Evolutionary conservation across 2,329 filamentous ascomycete genomes (phyloP).

Genomic region (Cryoendolithus antarcticus): DNA sequence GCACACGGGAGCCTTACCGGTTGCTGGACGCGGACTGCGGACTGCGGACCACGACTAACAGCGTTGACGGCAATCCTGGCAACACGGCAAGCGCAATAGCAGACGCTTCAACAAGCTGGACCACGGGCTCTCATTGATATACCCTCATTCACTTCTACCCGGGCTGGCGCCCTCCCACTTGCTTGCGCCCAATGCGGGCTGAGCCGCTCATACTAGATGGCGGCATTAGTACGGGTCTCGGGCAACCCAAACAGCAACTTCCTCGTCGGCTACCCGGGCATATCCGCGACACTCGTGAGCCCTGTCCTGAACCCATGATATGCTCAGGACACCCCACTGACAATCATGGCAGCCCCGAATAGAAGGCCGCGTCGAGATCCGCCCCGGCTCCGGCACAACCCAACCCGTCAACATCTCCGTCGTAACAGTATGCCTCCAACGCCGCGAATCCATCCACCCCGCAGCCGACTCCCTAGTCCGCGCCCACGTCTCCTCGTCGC

Average conservation of each 20-base stretch:
- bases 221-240: constrained; percentile 87
- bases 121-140: too few species aligned
- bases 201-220: constrained; percentile 20
- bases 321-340: constrained; percentile 1
- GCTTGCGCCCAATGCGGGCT: constrained; percentile 15
- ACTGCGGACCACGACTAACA: too few species aligned
- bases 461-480: constrained; percentile 89
- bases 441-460: constrained; percentile 91
- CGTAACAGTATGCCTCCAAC: constrained; percentile 85
- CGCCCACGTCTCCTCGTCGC: constrained; percentile 68
- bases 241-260: constrained; percentile 96
- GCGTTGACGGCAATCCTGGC: too few species aligned
- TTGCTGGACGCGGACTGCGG: too few species aligned
- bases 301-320: constrained; percentile 13
- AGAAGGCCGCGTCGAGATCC: constrained; percentile 94
- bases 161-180: constrained; percentile 4
- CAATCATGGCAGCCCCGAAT: constrained; percentile 61
- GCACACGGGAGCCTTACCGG: too few species aligned
- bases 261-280: constrained; percentile 91
- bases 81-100: too few species aligned
- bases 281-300: constrained; percentile 71
- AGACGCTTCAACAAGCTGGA: too few species aligned
- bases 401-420: constrained; percentile 84
- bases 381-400: constrained; percentile 71
- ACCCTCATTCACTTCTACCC: neutral